A percentile compares a stretch with the other conserved stretches of the same genome.
phyloP scores from a whole-genome alignment of 2,329 filamentous ascomycete genomes.

The Trichophyton verrucosum region DNA sequence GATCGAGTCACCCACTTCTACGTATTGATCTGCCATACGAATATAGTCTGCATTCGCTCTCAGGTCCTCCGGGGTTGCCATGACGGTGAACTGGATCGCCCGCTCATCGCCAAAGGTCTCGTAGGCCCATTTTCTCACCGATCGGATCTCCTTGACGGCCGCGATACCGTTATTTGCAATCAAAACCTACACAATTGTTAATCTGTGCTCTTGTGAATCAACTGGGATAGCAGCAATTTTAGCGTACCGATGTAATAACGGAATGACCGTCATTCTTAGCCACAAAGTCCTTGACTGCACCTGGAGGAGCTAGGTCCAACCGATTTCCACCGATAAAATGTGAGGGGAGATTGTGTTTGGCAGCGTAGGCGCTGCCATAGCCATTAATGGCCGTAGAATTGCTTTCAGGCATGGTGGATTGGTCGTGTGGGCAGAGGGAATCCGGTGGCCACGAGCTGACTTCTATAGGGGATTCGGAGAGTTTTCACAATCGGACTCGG shows the following conservation, averaged over 20 bases:
- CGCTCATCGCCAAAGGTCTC: constrained; percentile 97
- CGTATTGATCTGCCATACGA: constrained; percentile 98
- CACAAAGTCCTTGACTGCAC: constrained; percentile 94
- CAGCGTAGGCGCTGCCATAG: constrained; percentile 54
- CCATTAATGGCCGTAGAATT: constrained; percentile 36
- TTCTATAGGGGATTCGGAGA: constrained; percentile 1
- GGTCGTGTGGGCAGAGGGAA: constrained; percentile 5
- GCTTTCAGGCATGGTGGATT: constrained; percentile 29
- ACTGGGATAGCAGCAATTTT: background rate
- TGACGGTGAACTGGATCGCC: constrained; percentile 98
- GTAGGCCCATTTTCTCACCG: constrained; percentile 99
- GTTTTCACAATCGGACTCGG: background rate
- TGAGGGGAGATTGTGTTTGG: constrained; percentile 69
- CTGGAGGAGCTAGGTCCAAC: constrained; percentile 65
- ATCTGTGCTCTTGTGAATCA: background rate
- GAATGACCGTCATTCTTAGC: constrained; percentile 82
- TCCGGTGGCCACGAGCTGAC: constrained; percentile 3
- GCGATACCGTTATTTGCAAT: constrained; percentile 99
- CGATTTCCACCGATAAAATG: constrained; percentile 97
- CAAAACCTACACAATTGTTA: constrained; percentile 54
- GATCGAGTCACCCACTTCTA: constrained; percentile 51
- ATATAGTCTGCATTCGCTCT: constrained; percentile 98
- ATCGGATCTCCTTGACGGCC: constrained; percentile 97
- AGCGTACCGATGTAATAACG: constrained; percentile 86
- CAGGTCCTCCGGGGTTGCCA: constrained; percentile 97